Conservation (phyloP, 2,329 filamentous ascomycete genomes). For the Aaosphaeria arxii region DNA sequence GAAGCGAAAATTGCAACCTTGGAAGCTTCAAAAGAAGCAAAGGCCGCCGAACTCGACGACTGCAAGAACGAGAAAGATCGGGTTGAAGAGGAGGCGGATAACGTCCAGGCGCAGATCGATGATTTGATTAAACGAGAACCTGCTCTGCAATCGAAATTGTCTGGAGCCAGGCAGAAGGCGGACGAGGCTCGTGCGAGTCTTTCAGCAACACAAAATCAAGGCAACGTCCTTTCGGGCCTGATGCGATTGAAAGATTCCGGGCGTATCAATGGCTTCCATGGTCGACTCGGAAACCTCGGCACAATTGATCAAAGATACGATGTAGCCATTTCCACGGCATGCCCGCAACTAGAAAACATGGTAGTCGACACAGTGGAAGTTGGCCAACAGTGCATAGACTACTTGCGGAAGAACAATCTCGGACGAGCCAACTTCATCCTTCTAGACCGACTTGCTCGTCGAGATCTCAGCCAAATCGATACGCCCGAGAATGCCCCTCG, state of each 20-base stretch:
- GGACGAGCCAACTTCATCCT: constrained; percentile 97
- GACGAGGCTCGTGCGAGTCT: constrained; percentile 92
- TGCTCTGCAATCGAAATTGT: constrained; percentile 77
- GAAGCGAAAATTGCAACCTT: constrained; percentile 74
- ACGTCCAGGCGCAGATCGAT: constrained; percentile 69
- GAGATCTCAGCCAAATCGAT: constrained; percentile 74
- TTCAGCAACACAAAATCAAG: constrained; percentile 84
- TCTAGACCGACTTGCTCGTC: constrained; percentile 77
- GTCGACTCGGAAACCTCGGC: constrained; percentile 88
- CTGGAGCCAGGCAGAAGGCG: constrained; percentile 86
- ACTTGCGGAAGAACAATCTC: constrained; percentile 94
- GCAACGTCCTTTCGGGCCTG: constrained; percentile 84
- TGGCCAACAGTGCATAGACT: constrained; percentile 96
- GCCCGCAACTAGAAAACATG: constrained; percentile 87
- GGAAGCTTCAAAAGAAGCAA: constrained; percentile 67
- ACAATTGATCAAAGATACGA: constrained; percentile 93
- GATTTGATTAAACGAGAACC: constrained; percentile 76
- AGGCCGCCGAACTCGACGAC: constrained; percentile 70
- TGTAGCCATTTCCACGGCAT: constrained; percentile 96
- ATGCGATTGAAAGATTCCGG: constrained; percentile 96
- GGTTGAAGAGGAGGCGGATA: constrained; percentile 71
- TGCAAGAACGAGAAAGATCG: constrained; percentile 70
- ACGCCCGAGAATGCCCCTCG: constrained; percentile 92
- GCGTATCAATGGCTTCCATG: constrained; percentile 95
- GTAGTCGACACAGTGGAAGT: constrained; percentile 95